Percentiles rank a stretch among this genome's conserved stretches.
Conservation (phyloP, 106 monocot species). For the Narthecium ossifragum region DNA sequence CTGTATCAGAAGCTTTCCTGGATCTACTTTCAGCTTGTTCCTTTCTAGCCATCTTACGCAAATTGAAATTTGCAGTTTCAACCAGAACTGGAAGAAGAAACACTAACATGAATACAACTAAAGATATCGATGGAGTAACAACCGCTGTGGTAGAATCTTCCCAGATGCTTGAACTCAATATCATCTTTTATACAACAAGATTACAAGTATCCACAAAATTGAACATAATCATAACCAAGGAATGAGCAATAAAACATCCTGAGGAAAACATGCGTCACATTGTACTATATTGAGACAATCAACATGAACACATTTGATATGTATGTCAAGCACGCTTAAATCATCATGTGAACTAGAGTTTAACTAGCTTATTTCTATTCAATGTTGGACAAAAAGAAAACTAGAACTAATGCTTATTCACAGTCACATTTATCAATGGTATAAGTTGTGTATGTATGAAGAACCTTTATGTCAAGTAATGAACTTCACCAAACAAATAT, state of each 20-base stretch:
- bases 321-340: no score
- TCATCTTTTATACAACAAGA: neutral
- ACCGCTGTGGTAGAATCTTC: neutral
- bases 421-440: no score
- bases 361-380: no score
- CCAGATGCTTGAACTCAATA: neutral
- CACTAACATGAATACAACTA: neutral
- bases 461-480: no score
- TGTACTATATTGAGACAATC: no score
- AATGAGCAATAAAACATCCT: constrained; percentile 8
- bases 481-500: no score
- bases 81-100: constrained; percentile 45
- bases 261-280: no score
- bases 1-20: constrained; percentile 11
- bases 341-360: no score
- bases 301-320: no score
- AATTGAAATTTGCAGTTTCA: constrained; percentile 58
- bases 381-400: no score
- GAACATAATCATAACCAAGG: neutral
- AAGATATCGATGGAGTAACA: neutral
- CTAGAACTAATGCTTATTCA: no score
- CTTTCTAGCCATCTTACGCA: constrained; percentile 34
- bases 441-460: no score
- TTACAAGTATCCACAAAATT: neutral
- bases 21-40: constrained; percentile 7